Evolutionary conservation across 768 basidiomycete species (phyloP), one percentile per base, ranked within the genome.

Genomic region (Lepiota venenata): DNA sequence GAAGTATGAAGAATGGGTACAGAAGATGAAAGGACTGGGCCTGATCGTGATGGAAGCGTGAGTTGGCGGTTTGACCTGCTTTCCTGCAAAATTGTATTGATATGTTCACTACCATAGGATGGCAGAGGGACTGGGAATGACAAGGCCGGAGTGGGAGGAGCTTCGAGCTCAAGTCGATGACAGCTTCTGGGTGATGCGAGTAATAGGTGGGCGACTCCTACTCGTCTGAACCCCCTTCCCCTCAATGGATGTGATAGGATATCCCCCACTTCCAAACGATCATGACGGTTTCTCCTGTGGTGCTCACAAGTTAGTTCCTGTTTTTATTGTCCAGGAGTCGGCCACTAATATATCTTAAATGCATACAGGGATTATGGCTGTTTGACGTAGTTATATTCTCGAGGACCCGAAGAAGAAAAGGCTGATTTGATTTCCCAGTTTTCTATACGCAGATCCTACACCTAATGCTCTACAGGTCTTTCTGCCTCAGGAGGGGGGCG

Each of bases 201-300:
- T 87, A 3, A 90, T 96, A 52, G 92, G 89, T 87, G 64, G 12
- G 54, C 14, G 43, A 20, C 38, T 49, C 18, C 2, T 22, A 50
- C 12, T 16, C 50, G 21, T 37, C 43, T 29, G 2, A 27, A 21
- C 50, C 16, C 37, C 2, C 15, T 14, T 6, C 32, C 39, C 38
- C 49, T 27, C 46, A 14, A 48, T 35, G 38, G 38, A 36, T 16
- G 16, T 8, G 5, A 49, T 44, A 90, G 88, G 92, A 3, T 97
- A 97, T 63, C 94, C 94, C 2, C 91, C 90, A 1, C 77, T 97
- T 18, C 90, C 93, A 0, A 72, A 80, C 27, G 81, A 85, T 44
- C 79, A 90, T 50, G 85, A 91, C 35, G 93, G 93, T 2, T 82
- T 89, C 64, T 93, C 91, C 14, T 96, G 93, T 61, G 93, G 93